These are phyloP conservation scores for Podaxis sp. DNA, from an alignment of 768 basidiomycete genomes.

Conservation along the genomic window DNA sequence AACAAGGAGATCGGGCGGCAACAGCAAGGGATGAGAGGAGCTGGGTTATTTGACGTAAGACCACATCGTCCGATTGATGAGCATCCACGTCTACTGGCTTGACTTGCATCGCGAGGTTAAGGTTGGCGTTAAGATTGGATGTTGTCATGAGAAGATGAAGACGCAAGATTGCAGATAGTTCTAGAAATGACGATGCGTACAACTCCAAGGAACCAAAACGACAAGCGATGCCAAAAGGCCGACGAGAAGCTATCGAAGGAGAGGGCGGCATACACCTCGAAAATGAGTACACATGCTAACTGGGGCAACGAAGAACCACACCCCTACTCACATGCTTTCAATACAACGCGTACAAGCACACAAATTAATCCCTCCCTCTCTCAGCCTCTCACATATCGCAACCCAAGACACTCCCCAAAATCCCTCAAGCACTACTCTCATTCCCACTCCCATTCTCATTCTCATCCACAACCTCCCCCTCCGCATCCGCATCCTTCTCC, in stretches of 20 bases:
- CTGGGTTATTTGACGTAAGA: neutral
- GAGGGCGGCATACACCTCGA: neutral
- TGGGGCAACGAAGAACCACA: neutral
- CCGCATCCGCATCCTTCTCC: constrained; percentile 14
- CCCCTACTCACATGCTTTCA: neutral
- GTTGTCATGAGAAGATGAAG: neutral
- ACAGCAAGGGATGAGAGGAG: neutral
- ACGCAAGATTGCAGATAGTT: neutral
- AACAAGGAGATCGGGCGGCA: neutral
- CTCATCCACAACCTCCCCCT: constrained; percentile 13
- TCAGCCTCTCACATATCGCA: neutral
- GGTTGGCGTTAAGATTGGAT: neutral
- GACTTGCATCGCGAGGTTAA: neutral
- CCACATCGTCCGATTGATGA: neutral
- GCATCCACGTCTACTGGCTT: neutral
- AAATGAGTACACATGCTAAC: neutral
- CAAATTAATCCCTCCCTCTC: neutral
- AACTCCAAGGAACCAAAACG: neutral
- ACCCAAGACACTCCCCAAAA: neutral
- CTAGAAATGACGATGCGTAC: neutral
- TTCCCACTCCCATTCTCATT: constrained; percentile 10
- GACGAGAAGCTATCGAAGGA: neutral
- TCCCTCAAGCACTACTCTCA: constrained; percentile 12
- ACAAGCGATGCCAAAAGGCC: neutral
- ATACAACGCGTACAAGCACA: neutral